Conservation (phyloP, 2,329 filamentous ascomycete species). For the Berkeleyomyces rouxiae region DNA sequence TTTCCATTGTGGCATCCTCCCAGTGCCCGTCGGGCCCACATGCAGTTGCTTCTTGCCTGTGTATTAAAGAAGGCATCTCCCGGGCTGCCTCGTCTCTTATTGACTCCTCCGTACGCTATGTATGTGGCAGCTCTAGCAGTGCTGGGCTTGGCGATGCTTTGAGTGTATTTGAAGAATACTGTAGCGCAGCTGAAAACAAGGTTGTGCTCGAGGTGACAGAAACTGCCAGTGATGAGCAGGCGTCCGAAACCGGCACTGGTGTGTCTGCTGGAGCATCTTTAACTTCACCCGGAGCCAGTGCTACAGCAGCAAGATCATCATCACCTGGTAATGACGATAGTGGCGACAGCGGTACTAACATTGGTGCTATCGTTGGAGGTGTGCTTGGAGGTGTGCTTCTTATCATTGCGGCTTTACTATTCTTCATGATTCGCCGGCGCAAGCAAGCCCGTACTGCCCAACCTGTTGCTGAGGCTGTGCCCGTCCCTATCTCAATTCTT, state of each 20-base stretch:
- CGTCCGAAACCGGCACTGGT: not conserved
- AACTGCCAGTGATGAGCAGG: conserved; percentile 18
- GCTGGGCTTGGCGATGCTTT: conserved; percentile 32
- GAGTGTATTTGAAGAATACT: conserved; percentile 30
- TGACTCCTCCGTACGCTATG: conserved; percentile 27
- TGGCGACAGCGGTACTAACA: conserved; percentile 15
- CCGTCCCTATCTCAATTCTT: not conserved
- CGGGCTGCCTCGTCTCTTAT: conserved; percentile 26
- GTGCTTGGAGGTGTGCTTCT: conserved; percentile 19
- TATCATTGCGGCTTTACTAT: conserved; percentile 20
- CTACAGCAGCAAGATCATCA: conserved; percentile 2
- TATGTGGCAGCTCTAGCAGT: conserved; percentile 28
- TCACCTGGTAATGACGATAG: conserved; percentile 7
- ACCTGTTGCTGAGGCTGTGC: not conserved
- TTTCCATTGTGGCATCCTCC: not conserved
- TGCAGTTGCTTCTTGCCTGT: conserved; percentile 35
- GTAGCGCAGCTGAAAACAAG: conserved; percentile 30
- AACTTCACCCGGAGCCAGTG: conserved; percentile 3
- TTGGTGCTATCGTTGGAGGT: conserved; percentile 22
- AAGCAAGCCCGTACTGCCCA: not conserved
- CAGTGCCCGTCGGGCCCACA: conserved; percentile 23
- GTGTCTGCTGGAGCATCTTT: conserved; percentile 11
- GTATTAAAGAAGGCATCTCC: conserved; percentile 32
- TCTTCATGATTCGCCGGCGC: conserved; percentile 15
- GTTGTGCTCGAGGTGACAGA: conserved; percentile 26